Base-by-base conservation (phyloP, 106 monocot species). In the Platanthera zijinensis region DNA sequence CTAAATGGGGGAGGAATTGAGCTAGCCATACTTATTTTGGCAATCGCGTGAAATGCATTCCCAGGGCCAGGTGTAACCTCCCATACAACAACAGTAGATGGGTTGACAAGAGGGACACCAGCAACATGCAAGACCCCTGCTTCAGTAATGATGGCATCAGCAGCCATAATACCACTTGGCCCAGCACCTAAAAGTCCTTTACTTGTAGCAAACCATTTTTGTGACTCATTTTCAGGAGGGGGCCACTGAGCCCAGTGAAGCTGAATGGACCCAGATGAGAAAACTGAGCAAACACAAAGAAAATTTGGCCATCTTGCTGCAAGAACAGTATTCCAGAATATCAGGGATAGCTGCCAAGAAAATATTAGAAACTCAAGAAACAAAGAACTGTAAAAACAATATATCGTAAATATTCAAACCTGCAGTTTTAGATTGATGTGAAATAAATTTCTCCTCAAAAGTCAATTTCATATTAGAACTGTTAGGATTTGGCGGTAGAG, bases 21-120 rank as follows among this genome's bases (percentile, higher is more conserved):
- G 57, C 56, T 78, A 47, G 61, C 64, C 46, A 88, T 84, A 73
- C 25, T 86, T 79, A 88, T 79, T 61, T 99, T 99, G 15, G 88
- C 79, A 69, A 85, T 84, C 73, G 85, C 80, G 78, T 94, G 89
- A 75, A 99, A 78, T 75, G 80, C 86, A 88, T 90, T 99, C 75
- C 94, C 94, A 69, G 89, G 89, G n/a, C 97, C 97, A 56, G 97
- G 94, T 66, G 90, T 94, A 57, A 99, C 97, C 82, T 99, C 97
- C 97, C 97, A 99, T 17, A 99, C 97, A 79, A 99, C 97, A 79
- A 99, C 89, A 70, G 97, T 99, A 69, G 97, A 99, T 72, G 97
- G 97, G 79, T 94, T 99, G 4, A 99, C 97, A 75, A 99, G 88
- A 32, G 97, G 97, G 22, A 99, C 97, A 50, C 97, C 97, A 80